phyloP scores from a whole-genome alignment of 2,329 filamentous ascomycete genomes.

The Colletotrichum gigasporum region DNA sequence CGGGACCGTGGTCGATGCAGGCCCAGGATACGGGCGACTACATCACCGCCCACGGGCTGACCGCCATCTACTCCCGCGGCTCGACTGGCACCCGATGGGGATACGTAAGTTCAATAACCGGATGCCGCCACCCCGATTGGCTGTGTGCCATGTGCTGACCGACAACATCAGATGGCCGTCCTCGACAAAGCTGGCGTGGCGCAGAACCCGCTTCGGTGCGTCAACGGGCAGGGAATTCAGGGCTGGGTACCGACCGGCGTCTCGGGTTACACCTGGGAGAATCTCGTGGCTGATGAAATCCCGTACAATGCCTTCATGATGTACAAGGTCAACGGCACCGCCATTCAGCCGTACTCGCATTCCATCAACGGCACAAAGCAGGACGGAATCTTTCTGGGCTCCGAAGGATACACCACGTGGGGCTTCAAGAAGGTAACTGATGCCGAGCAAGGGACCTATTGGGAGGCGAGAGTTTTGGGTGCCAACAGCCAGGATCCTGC shows the following conservation, averaged over 20 bases:
- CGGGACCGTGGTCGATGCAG: constrained; percentile 12
- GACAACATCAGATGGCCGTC: constrained; percentile 6
- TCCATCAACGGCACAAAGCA: constrained; percentile 4
- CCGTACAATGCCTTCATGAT: constrained; percentile 13
- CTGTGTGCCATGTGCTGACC: not conserved
- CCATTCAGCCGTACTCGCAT: constrained; percentile 1
- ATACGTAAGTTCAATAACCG: constrained; percentile 1
- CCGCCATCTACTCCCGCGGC: constrained; percentile 5
- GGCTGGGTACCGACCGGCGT: not conserved
- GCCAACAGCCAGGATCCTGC: not conserved
- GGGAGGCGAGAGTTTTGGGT: constrained; percentile 7
- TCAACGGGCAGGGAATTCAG: not conserved
- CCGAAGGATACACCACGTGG: not conserved
- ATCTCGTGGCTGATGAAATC: constrained; percentile 9
- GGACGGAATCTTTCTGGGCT: constrained; percentile 2
- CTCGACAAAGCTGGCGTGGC: not conserved
- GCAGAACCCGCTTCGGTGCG: constrained; percentile 6
- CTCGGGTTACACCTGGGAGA: constrained; percentile 13
- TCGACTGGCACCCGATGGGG: constrained; percentile 9
- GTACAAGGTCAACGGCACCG: constrained; percentile 1
- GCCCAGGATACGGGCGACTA: not conserved
- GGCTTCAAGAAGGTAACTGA: not conserved
- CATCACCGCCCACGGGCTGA: constrained; percentile 1
- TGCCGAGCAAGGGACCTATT: not conserved
- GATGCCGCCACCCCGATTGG: not conserved